Evolutionary conservation across 331 rosid species (phyloP), one percentile per base, ranked within the genome.

Genomic region (Acacia pycnantha): DNA sequence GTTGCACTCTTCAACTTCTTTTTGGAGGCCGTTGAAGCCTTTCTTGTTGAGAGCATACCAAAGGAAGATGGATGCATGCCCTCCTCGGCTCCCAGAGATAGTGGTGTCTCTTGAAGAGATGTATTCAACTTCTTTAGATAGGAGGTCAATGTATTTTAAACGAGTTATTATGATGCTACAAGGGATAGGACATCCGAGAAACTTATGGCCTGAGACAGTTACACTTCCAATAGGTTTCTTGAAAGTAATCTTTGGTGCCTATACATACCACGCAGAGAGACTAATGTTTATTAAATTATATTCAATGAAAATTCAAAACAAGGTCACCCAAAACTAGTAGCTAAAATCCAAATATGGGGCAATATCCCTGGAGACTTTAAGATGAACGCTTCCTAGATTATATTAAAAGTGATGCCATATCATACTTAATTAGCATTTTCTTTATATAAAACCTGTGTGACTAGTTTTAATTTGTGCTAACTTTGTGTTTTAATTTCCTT

Each of bases 21-120:
- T n/a, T 2, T 11, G 53, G 33, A 70, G 24, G 6, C 53, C 53
- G 0, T 22, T n/a, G 11, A 21, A n/a, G 22, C 74, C 74, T 22
- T 12, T 70, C 31, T 41, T 41, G 74, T 70, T 70, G 9, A 70
- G 51, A 2, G 74, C 51, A 11, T 70, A 70, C 74, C 33, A 70
- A 2, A 70, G 53, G 19, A 70, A 70, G 74, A 70, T 70, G 5
- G 74, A 43, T 1, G 74, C 74, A 41, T n/a, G 74, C 2, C 74
- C 74, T n/a, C 53, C 74, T 22, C 70, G 70, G 33, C 96, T 91
- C 22, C 93, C 96, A 88, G 83, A 89, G 82, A 91, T 91, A 4
- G 93, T 91, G 41, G 88, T 90, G 74, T 89, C 95, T 70, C 93
- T 88, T 3, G 93, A 91, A 78, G 93, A 93, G 44, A 91, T 86